Conservation (phyloP, 2,329 filamentous ascomycete species). For the Trichoderma aggressivum region DNA sequence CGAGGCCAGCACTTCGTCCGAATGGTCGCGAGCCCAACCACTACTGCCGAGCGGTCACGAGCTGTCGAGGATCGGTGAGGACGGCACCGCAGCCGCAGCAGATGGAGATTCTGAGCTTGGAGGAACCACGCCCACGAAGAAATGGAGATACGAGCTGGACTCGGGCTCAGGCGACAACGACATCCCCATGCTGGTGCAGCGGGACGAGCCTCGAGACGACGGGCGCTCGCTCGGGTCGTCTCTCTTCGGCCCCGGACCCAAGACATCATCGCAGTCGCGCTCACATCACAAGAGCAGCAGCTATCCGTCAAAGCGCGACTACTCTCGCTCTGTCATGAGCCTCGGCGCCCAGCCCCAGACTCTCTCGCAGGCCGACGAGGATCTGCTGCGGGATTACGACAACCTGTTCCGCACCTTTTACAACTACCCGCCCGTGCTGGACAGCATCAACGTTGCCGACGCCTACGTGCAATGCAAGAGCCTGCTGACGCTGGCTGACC, state of each 20-base stretch:
- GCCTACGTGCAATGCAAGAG: slow-evolving; percentile 94
- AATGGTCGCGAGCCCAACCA: slow-evolving; percentile 55
- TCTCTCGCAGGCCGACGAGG: slow-evolving; percentile 61
- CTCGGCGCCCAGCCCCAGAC: slow-evolving; percentile 51
- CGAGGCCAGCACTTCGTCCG: slow-evolving; percentile 75
- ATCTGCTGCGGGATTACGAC: slow-evolving; percentile 86
- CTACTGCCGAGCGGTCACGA: slow-evolving; percentile 38
- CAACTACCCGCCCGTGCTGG: slow-evolving; percentile 80
- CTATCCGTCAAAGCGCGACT: slow-evolving; percentile 53
- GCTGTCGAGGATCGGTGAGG: slow-evolving; percentile 53
- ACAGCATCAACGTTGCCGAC: slow-evolving; percentile 83
- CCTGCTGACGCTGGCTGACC: slow-evolving; percentile 82
- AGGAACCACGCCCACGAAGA: slow-evolving; percentile 38
- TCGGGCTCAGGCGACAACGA: slow-evolving; percentile 69
- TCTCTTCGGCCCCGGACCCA: slow-evolving; percentile 37
- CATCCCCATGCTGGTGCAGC: slow-evolving; percentile 84
- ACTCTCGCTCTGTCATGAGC: slow-evolving; percentile 86
- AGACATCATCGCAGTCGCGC: slow-evolving; percentile 30
- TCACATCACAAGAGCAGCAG: slow-evolving; percentile 38
- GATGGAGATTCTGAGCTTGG: slow-evolving; percentile 21
- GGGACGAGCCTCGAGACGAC: slow-evolving; percentile 45
- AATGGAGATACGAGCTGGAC: slow-evolving; percentile 88
- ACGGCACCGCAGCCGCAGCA: slow-evolving; percentile 31
- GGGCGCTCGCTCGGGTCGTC: slow-evolving; percentile 25
- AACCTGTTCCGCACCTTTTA: slow-evolving; percentile 96